Conservation (phyloP, 176 grass and related monocot species). For the Bolboschoenus planiculmis region DNA sequence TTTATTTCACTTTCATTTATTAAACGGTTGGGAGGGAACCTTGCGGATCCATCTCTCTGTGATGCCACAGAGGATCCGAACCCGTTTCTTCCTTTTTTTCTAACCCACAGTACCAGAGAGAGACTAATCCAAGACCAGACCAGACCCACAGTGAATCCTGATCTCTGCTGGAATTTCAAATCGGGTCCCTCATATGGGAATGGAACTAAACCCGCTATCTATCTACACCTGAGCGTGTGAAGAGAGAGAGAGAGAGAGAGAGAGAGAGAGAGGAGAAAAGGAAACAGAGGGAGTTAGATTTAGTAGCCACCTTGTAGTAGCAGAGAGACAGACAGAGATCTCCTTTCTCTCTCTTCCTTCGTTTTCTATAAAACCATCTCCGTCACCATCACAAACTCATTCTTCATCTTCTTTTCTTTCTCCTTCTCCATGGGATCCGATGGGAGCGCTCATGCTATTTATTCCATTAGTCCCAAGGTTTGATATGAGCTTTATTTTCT, state of each 20-base stretch:
- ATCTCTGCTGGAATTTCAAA: neutral
- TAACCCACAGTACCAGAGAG: neutral
- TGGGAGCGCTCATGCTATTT: neutral
- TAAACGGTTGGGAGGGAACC: too few relatives aligned
- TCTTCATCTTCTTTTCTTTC: neutral
- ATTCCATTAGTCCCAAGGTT: slow-evolving; percentile 34
- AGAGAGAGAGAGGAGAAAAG: too few relatives aligned
- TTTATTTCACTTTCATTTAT: too few relatives aligned
- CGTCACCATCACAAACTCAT: neutral
- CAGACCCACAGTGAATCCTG: neutral
- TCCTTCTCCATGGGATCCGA: neutral
- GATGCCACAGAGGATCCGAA: neutral
- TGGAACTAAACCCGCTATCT: neutral
- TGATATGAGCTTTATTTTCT: neutral
- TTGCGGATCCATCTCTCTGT: too few relatives aligned
- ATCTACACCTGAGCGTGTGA: neutral
- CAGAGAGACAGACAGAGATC: neutral
- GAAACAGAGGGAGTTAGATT: neutral
- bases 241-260: too few relatives aligned
- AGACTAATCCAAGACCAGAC: too few relatives aligned
- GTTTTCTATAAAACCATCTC: neutral
- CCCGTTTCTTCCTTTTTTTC: neutral
- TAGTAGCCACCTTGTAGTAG: too few relatives aligned
- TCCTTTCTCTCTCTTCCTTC: neutral
- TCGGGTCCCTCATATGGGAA: neutral